Evolutionary conservation across 2,329 filamentous ascomycete genomes (phyloP).

Genomic region (Stagonosporopsis cucurbitacearum): DNA sequence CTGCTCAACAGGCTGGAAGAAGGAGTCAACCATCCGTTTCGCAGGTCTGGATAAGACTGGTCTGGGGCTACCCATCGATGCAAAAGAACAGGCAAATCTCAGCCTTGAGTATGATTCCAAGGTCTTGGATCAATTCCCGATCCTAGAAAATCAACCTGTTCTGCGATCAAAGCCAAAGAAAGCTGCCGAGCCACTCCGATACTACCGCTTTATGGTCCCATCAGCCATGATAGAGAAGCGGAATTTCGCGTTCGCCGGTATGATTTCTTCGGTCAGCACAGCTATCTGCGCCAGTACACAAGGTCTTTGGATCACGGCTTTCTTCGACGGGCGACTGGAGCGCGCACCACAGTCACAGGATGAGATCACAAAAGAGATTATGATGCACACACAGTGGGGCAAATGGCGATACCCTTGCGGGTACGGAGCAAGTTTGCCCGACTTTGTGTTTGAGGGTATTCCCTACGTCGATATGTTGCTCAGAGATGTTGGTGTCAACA

Average conservation of each 20-base stretch:
- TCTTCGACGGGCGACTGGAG: constrained; percentile 61
- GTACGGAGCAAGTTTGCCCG: constrained; percentile 67
- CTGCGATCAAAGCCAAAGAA: constrained; percentile 16
- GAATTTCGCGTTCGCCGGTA: constrained; percentile 28
- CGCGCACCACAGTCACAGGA: constrained; percentile 23
- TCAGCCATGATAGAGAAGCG: constrained; percentile 11
- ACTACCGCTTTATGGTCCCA: constrained; percentile 55
- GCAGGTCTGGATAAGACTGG: constrained; percentile 10
- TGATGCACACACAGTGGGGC: constrained; percentile 69
- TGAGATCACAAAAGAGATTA: constrained; percentile 42
- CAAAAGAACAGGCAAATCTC: constrained; percentile 54
- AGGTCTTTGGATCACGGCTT: constrained; percentile 63
- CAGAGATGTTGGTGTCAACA: constrained; percentile 10
- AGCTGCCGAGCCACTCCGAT: constrained; percentile 35
- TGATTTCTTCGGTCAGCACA: constrained; percentile 47
- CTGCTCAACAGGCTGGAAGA: constrained; percentile 10
- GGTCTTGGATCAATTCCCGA: constrained; percentile 61
- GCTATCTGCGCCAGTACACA: constrained; percentile 49
- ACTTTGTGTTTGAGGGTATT: constrained; percentile 77
- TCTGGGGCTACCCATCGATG: constrained; percentile 12
- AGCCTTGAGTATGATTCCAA: constrained; percentile 60
- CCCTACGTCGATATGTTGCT: constrained; percentile 72
- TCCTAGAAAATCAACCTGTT: constrained; percentile 58
- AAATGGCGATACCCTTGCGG: constrained; percentile 63
- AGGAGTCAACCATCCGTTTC: constrained; percentile 12